A percentile compares a stretch with the other conserved stretches of the same genome.
Conservation (phyloP, 2,329 filamentous ascomycete species). For the Fusarium scirpi region DNA sequence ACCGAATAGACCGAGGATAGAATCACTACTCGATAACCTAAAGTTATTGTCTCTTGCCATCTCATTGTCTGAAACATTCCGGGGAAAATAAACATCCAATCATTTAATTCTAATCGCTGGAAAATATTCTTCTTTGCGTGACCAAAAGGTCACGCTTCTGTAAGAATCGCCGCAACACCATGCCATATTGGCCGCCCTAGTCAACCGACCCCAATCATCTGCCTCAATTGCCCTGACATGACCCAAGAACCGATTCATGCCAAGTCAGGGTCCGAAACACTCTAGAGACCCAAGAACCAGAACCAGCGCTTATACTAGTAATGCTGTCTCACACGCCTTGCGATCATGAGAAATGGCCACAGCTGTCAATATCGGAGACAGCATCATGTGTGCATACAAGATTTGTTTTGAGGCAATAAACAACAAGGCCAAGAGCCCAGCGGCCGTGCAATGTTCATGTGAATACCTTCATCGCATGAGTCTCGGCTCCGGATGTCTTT, state of each 20-base stretch:
- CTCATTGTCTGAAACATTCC: conserved; percentile 11
- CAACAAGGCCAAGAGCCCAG: conserved; percentile 3
- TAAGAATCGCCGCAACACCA: conserved; percentile 30
- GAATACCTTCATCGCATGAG: conserved; percentile 45
- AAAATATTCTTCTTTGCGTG: conserved; percentile 28
- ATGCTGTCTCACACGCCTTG: conserved; percentile 31
- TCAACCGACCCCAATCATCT: conserved; percentile 45
- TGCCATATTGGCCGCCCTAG: conserved; percentile 25
- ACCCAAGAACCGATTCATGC: conserved; percentile 5
- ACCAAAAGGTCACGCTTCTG: conserved; percentile 40
- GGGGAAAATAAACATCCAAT: conserved; percentile 3
- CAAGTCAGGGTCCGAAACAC: conserved; percentile 38
- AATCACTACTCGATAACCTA: not conserved
- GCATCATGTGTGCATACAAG: conserved; percentile 11
- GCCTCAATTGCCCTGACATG: conserved; percentile 38
- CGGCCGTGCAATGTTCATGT: conserved; percentile 27
- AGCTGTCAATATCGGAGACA: conserved; percentile 14
- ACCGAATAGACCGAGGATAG: not conserved
- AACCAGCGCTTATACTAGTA: not conserved
- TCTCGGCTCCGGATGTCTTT: conserved; percentile 24
- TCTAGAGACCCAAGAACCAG: not conserved
- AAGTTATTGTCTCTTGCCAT: conserved; percentile 2
- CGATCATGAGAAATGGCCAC: conserved; percentile 16
- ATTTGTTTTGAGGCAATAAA: conserved; percentile 21
- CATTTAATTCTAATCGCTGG: not conserved